phyloP scores from a whole-genome alignment of 306 rosid genomes.

The Lathyrus oleraceus region DNA sequence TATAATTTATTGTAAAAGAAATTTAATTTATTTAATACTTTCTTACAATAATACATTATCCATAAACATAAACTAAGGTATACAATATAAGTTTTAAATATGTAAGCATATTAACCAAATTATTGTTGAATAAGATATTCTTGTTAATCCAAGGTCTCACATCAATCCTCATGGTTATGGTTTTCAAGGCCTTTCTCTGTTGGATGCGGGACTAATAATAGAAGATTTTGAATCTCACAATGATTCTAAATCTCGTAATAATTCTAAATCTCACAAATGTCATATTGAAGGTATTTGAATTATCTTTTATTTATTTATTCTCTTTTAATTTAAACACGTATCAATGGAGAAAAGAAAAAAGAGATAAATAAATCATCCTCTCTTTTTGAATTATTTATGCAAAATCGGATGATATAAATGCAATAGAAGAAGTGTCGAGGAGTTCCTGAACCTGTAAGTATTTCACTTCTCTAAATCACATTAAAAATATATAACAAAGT shows the following conservation, averaged over 20 bases:
- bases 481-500: no score
- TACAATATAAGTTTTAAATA: not conserved
- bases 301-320: conserved; percentile 1
- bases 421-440: conserved; percentile 62
- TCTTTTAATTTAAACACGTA: not conserved
- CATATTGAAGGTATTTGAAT: conserved; percentile 49
- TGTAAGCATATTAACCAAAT: conserved; percentile 11
- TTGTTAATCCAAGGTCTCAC: conserved; percentile 42
- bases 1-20: no score
- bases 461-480: no score
- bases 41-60: not conserved
- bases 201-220: conserved; percentile 39
- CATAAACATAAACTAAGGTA: not conserved
- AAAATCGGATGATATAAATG: conserved; percentile 53
- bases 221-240: conserved; percentile 50
- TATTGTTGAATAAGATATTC: conserved; percentile 38
- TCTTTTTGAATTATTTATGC: conserved; percentile 28
- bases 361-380: not conserved
- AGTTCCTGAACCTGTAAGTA: conserved; percentile 53
- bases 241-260: not conserved
- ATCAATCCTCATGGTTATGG: conserved; percentile 45
- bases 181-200: conserved; percentile 46
- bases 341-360: not conserved
- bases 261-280: no score
- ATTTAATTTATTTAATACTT: not conserved